A percentile compares a stretch with the other conserved stretches of the same genome.
phyloP scores from a whole-genome alignment of 768 basidiomycete genomes.

The Rubroboletus satanas region DNA sequence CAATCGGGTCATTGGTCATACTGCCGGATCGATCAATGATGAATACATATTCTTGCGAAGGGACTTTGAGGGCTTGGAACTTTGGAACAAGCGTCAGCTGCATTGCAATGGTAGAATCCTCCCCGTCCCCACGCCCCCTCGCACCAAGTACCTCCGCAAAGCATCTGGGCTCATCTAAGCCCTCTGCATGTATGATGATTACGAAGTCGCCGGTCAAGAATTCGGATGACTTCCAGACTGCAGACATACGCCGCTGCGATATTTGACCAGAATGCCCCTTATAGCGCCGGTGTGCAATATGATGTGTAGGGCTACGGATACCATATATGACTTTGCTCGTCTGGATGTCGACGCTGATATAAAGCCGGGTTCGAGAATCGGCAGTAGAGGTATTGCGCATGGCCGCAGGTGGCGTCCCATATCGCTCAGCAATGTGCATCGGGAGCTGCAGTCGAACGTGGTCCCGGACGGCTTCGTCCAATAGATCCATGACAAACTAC shows the following conservation, averaged over 20 bases:
- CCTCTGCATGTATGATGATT: conserved; percentile 44
- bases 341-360: conserved; percentile 45
- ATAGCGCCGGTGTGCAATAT: conserved; percentile 34
- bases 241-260: conserved; percentile 41
- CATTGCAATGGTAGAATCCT: conserved; percentile 40
- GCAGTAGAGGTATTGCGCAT: conserved; percentile 32
- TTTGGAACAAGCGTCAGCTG: conserved; percentile 53
- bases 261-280: conserved; percentile 31
- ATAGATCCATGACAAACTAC: conserved; percentile 52
- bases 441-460: conserved; percentile 55
- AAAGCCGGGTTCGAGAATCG: conserved; percentile 33
- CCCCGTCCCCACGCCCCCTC: conserved; percentile 1
- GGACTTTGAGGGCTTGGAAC: conserved; percentile 40
- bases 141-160: conserved; percentile 44
- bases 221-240: conserved; percentile 36
- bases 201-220: conserved; percentile 51
- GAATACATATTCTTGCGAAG: conserved; percentile 56
- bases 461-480: conserved; percentile 46
- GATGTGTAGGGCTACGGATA: conserved; percentile 45
- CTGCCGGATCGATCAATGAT: conserved; percentile 57
- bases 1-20: conserved; percentile 43
- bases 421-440: conserved; percentile 46
- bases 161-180: conserved; percentile 51
- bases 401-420: conserved; percentile 42
- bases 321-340: conserved; percentile 42